A percentile compares a stretch with the other conserved stretches of the same genome.
Conservation (phyloP, 1,139 yeast genomes). For the Meyerozyma smithsonii region DNA sequence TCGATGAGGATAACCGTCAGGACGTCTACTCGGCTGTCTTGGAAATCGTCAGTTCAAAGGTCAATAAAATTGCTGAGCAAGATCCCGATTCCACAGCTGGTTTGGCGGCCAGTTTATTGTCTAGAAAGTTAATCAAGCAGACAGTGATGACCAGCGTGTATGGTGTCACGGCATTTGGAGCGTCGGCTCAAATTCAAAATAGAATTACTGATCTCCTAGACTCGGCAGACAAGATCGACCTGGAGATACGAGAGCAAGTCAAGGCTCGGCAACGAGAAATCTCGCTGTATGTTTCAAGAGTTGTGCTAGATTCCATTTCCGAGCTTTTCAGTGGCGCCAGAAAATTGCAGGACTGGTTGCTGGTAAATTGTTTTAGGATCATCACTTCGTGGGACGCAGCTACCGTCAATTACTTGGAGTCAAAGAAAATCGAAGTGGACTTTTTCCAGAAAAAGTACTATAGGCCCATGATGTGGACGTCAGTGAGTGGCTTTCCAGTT, state of each 20-base stretch:
- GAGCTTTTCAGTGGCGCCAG: slow-evolving; percentile 33
- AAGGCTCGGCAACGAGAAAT: slow-evolving; percentile 6
- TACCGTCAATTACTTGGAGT: slow-evolving; percentile 12
- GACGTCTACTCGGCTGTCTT: slow-evolving; percentile 37
- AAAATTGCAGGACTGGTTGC: slow-evolving; percentile 35
- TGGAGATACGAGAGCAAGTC: slow-evolving; percentile 1
- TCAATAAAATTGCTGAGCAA: slow-evolving; percentile 11
- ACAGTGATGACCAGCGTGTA: slow-evolving; percentile 48
- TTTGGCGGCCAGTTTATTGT: slow-evolving; percentile 18
- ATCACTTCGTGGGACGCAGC: slow-evolving; percentile 24
- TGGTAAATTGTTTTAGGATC: slow-evolving; percentile 25
- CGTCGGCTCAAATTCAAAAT: slow-evolving; percentile 26
- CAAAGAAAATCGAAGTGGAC: slow-evolving; percentile 9
- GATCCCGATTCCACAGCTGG: slow-evolving; percentile 10
- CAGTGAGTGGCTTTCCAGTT: slow-evolving; percentile 40
- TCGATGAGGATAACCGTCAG: slow-evolving; percentile 14
- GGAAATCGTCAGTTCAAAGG: slow-evolving; percentile 19
- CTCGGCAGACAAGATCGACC: slow-evolving; percentile 6
- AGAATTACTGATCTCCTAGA: slow-evolving; percentile 21
- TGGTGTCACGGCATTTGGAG: slow-evolving; percentile 41
- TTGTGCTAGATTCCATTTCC: slow-evolving; percentile 28
- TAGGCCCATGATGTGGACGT: slow-evolving; percentile 42
- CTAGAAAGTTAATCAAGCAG: slow-evolving; percentile 36
- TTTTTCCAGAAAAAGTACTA: slow-evolving; percentile 15
- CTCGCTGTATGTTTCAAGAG: slow-evolving; percentile 22